Evolutionary conservation across 306 rosid genomes (phyloP), one percentile per base, ranked within the genome.

Genomic region (Canavalia ensiformis): DNA sequence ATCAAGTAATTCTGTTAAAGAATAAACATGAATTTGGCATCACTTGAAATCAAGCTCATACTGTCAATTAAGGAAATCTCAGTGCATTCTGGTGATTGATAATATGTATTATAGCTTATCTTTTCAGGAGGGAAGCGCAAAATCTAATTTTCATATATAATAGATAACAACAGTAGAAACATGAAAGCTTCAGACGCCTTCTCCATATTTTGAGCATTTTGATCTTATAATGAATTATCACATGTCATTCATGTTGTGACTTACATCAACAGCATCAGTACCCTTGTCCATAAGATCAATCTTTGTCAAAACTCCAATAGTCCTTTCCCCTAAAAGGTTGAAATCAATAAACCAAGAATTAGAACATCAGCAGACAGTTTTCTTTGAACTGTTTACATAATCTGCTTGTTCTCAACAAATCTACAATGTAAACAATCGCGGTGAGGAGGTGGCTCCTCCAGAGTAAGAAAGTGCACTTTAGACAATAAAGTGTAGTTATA

Each of bases 281-380:
- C 98, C 98, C 94, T 95, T 91, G 84, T 95, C 98, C 98, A 95
- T 95, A 25, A 92, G 97, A 88, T 95, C 98, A 84, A 95, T 95
- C 89, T 95, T 95, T 52, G 98, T 95, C 92, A 95, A 88, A 79
- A 95, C 97, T 79, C 98, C 98, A 51, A 95, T 58, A 50, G 97
- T 95, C 86, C 98, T 91, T 18, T 95, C 98, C 82, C 98, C 97
- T 95, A 87, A 46, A 41, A 82, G 82, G 82, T 70, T 75, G 57
- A 71, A 82, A 79, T 28, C 68, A 68, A 51, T 79, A 57, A 66
- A 59, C 10, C 50, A 74, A 30, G 41, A 69, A 76, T 72, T 76
- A 79, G 76, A 82, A 75, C 35, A 75, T n/a, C 60, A 63, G 57
- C 30, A 45, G 8, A 33, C 30, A 11, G 5, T 7, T 46, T 76